A percentile compares a stretch with the other conserved stretches of the same genome.
Conservation (phyloP, 192 early-diverging fungal species). For the Kappamyces sp. region DNA sequence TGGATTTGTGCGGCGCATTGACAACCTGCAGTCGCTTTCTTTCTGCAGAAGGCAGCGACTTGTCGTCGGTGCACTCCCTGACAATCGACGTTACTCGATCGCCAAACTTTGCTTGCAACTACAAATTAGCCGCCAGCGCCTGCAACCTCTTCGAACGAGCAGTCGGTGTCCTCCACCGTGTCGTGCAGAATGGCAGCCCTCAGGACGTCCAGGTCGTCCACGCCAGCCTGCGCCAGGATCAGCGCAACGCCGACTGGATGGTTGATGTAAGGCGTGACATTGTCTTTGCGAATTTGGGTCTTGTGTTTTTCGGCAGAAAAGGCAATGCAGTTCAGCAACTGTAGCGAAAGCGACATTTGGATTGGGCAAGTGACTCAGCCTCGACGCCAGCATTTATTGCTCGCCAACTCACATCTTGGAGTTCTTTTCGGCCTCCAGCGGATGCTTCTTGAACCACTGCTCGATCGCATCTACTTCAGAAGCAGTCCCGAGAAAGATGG, state of each 20-base stretch:
- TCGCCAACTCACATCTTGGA: too few relatives aligned
- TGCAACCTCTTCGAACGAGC: constrained; percentile 47
- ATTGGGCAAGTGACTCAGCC: too few relatives aligned
- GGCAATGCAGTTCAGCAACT: constrained; percentile 29
- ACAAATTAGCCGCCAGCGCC: not conserved
- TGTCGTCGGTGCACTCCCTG: constrained; percentile 57
- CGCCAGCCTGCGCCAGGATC: constrained; percentile 41
- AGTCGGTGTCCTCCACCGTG: constrained; percentile 65
- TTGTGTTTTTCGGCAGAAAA: constrained; percentile 53
- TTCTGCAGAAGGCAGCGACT: constrained; percentile 33
- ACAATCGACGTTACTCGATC: constrained; percentile 41
- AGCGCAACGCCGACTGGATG: constrained; percentile 52
- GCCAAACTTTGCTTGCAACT: constrained; percentile 46
- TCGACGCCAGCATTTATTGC: too few relatives aligned
- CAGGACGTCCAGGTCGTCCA: constrained; percentile 38
- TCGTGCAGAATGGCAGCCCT: constrained; percentile 59
- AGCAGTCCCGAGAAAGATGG: constrained; percentile 83
- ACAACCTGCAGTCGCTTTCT: constrained; percentile 56
- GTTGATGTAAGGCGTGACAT: constrained; percentile 58
- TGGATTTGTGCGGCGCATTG: constrained; percentile 44
- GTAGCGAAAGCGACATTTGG: too few relatives aligned
- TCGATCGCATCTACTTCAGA: constrained; percentile 88
- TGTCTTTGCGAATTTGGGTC: constrained; percentile 49
- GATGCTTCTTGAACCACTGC: constrained; percentile 49
- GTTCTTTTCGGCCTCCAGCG: too few relatives aligned